Conservation (phyloP, 108 stramenopile genomes). For the Nitzschia putrida region DNA sequence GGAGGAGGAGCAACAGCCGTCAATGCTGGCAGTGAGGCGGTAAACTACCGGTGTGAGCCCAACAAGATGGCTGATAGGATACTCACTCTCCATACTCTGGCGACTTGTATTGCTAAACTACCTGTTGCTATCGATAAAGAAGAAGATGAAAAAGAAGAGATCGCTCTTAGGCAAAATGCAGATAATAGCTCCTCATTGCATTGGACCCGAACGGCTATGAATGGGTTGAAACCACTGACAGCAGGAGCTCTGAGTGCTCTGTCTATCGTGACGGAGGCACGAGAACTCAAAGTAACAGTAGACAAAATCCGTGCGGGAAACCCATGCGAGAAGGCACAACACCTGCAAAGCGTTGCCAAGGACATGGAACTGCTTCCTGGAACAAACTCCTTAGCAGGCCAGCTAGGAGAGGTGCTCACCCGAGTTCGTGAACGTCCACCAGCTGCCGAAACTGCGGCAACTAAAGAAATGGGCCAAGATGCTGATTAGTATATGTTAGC, state of each 20-base stretch:
- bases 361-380: slow-evolving; percentile 30
- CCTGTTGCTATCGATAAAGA: slow-evolving; percentile 24
- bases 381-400: slow-evolving; percentile 20
- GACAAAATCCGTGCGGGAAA: slow-evolving; percentile 39
- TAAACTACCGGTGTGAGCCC: slow-evolving; percentile 66
- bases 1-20: slow-evolving; percentile 65
- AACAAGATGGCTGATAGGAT: slow-evolving; percentile 65
- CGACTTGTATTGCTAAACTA: slow-evolving; percentile 38
- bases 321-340: slow-evolving; percentile 48
- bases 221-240: slow-evolving; percentile 39
- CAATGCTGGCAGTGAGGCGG: slow-evolving; percentile 55
- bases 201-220: slow-evolving; percentile 28
- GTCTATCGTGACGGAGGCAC: slow-evolving; percentile 38
- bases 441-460: no score
- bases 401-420: background rate
- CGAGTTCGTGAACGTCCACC: no score
- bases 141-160: slow-evolving; percentile 5
- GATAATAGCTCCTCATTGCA: slow-evolving; percentile 8
- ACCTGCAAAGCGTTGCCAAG: slow-evolving; percentile 18
- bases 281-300: slow-evolving; percentile 30
- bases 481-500: no score
- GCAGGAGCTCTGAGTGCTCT: slow-evolving; percentile 48
- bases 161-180: background rate
- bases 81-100: slow-evolving; percentile 47
- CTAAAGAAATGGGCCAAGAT: no score